phyloP scores from a whole-genome alignment of 768 basidiomycete species.

The Lactifluus echinatus region DNA sequence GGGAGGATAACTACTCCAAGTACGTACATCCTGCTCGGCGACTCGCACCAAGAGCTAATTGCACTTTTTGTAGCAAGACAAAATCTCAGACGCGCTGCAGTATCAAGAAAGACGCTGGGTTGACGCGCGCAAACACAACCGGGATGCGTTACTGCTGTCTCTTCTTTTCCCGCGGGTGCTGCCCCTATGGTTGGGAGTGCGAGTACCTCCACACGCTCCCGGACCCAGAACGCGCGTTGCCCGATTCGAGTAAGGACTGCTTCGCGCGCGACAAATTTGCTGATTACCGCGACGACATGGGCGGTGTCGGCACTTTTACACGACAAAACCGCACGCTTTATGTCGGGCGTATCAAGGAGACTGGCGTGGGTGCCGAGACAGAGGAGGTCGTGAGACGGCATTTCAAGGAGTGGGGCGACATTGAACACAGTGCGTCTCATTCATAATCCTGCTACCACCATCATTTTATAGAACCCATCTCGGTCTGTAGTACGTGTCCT shows the following conservation, averaged over 20 bases:
- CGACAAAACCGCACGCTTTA: constrained; percentile 92
- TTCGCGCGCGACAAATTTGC: constrained; percentile 96
- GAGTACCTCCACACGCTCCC: constrained; percentile 91
- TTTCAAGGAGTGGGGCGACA: constrained; percentile 93
- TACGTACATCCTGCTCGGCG: constrained; percentile 31
- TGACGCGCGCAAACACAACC: constrained; percentile 91
- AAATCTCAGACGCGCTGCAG: constrained; percentile 91
- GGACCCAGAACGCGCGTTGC: constrained; percentile 53
- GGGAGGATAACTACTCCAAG: constrained; percentile 96
- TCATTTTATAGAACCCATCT: neutral
- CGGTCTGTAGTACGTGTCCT: constrained; percentile 67
- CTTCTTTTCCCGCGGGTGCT: constrained; percentile 94
- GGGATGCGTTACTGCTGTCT: constrained; percentile 91
- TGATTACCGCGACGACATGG: constrained; percentile 99
- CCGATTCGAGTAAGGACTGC: constrained; percentile 92
- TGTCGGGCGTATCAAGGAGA: constrained; percentile 90
- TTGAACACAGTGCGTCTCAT: constrained; percentile 70
- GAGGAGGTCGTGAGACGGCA: constrained; percentile 86
- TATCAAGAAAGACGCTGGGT: constrained; percentile 80
- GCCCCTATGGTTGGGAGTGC: constrained; percentile 98
- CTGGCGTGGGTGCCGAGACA: constrained; percentile 78
- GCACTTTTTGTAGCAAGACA: constrained; percentile 53
- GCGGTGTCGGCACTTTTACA: constrained; percentile 95
- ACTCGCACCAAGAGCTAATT: constrained; percentile 9
- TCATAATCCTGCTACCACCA: neutral